Evolutionary conservation across 129 eudicot species (phyloP).

Genomic region (Pseudognaphalium luteoalbum): DNA sequence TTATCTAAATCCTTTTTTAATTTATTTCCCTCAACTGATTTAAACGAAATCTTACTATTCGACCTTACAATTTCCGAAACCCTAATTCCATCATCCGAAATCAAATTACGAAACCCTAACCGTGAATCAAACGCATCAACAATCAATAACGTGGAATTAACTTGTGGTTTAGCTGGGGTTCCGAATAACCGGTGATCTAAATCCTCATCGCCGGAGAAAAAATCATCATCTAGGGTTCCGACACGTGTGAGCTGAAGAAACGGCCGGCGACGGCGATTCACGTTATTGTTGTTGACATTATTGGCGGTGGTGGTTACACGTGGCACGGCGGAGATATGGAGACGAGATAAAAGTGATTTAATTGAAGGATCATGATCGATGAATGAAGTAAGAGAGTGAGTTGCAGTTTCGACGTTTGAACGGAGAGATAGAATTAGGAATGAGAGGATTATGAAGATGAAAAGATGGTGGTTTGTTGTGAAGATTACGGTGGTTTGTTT

Average conservation of each 20-base stretch:
- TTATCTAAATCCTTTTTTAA: not conserved
- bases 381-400: slow-evolving; percentile 75
- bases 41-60: slow-evolving; percentile 49
- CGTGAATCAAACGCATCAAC: slow-evolving; percentile 37
- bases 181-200: slow-evolving; percentile 64
- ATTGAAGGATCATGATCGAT: slow-evolving; percentile 81
- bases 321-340: slow-evolving; percentile 46
- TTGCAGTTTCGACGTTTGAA: slow-evolving; percentile 69
- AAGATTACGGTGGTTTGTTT: slow-evolving; percentile 44
- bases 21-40: slow-evolving; percentile 21
- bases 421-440: slow-evolving; percentile 71
- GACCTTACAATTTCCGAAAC: slow-evolving; percentile 41
- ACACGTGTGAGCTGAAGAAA: slow-evolving; percentile 94
- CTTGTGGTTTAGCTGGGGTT: slow-evolving; percentile 19
- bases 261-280: slow-evolving; percentile 55
- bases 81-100: slow-evolving; percentile 59
- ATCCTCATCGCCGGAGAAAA: slow-evolving; percentile 80
- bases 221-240: slow-evolving; percentile 87
- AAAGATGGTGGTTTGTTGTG: slow-evolving; percentile 55
- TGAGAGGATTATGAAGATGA: slow-evolving; percentile 57
- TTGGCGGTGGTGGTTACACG: slow-evolving; percentile 37
- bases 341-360: slow-evolving; percentile 72
- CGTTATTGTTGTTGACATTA: not conserved
- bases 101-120: slow-evolving; percentile 41
- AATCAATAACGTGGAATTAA: slow-evolving; percentile 39